These are phyloP conservation scores for Blepharisma undulans DNA, from an alignment of 169 alveolate genomes.

Conservation along the genomic window DNA sequence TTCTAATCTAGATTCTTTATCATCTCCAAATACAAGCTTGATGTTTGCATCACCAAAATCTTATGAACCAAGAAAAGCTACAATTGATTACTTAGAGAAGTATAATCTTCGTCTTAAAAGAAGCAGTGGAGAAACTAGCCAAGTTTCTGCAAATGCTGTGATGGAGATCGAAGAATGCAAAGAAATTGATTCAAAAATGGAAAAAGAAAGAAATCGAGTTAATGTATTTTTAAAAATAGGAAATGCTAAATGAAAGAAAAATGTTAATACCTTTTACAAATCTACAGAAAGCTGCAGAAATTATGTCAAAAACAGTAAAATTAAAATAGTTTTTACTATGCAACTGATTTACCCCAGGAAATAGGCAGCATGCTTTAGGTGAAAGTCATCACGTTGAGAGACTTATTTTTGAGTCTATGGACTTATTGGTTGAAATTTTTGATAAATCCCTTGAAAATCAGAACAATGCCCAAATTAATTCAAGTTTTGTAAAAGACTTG, in stretches of 20 bases:
- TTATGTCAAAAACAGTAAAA: background rate
- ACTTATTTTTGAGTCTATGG: background rate
- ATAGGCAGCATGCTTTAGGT: background rate
- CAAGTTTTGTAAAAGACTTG: background rate
- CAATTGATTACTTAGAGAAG: background rate
- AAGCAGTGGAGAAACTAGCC: background rate
- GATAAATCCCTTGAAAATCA: background rate
- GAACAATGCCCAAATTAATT: background rate
- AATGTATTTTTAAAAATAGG: background rate
- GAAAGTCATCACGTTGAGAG: background rate
- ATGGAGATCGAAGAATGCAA: background rate
- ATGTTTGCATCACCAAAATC: background rate
- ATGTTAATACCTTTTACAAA: background rate
- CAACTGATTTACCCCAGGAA: background rate
- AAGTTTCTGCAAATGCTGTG: background rate
- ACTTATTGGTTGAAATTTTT: background rate
- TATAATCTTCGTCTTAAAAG: background rate
- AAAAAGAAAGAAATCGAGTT: background rate
- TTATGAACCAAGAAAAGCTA: background rate
- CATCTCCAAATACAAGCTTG: background rate
- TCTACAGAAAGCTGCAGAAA: background rate
- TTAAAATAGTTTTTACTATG: background rate
- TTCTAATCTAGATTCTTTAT: background rate
- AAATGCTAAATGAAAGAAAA: background rate
- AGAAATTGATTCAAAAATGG: background rate